phyloP scores from a whole-genome alignment of 176 grass and related monocot genomes.

The Raddia guianensis region DNA sequence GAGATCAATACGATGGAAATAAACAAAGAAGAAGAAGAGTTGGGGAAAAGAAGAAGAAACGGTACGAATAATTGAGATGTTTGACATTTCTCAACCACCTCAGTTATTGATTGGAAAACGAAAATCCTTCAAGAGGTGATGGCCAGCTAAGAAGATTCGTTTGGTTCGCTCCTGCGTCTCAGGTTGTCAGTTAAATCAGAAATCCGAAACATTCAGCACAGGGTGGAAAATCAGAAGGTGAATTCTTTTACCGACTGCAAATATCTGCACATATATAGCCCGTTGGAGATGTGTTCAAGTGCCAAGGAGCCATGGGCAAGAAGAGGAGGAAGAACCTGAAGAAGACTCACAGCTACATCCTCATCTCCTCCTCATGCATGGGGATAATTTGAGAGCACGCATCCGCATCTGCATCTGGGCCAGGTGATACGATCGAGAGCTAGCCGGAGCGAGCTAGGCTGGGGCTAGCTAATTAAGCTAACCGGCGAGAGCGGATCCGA shows the following conservation, averaged over 20 bases:
- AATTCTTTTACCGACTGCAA: no score
- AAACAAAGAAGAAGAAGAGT: no score
- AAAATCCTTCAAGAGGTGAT: not conserved
- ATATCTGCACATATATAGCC: not conserved
- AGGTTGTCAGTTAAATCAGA: not conserved
- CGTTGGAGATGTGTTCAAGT: not conserved
- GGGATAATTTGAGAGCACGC: not conserved
- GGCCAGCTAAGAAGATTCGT: not conserved
- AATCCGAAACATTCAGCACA: not conserved
- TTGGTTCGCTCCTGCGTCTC: not conserved
- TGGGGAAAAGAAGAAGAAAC: not conserved
- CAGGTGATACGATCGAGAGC: not conserved
- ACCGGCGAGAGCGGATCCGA: not conserved
- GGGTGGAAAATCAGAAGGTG: not conserved
- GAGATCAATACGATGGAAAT: not conserved
- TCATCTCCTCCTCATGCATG: not conserved
- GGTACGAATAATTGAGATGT: not conserved
- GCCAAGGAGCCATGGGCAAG: conserved; percentile 12
- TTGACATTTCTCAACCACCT: not conserved
- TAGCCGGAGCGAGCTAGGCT: not conserved
- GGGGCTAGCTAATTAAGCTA: not conserved
- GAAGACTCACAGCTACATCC: not conserved
- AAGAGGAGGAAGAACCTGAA: not conserved
- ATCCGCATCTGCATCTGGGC: not conserved
- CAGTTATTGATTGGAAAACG: not conserved